Evolutionary conservation across 371 early-diverging fungal species (phyloP), one percentile per base, ranked within the genome.

Genomic region (Mortierella polycephala): DNA sequence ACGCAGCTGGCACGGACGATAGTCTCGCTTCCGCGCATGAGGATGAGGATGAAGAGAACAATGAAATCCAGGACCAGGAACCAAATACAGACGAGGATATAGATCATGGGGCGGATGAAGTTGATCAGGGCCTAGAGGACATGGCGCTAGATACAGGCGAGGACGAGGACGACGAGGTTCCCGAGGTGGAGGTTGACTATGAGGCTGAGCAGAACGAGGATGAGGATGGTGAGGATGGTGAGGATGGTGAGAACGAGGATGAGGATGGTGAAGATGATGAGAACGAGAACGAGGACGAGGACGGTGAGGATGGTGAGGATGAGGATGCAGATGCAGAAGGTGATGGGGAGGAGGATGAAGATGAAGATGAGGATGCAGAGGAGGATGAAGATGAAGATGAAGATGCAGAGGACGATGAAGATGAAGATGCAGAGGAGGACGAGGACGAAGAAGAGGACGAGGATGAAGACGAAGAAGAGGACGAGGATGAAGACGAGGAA

Each of bases 101-200:
- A 8, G 59, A 58, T n/a, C 41, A 23, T 12, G 50, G 47, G 18
- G 41, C 39, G 46, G 74, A 73, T 52, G 62, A 61, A 9, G 59
- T 65, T 10, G 75, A 74, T 46, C 69, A 67, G n/a, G 70, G 66
- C 7, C 50, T 62, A n/a, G 75, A 66, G 40, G 62, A 69, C 50
- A 39, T 69, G 13, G 46, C 70, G 37, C 41, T 66, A 5, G 70
- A 75, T 20, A 58, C 50, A 21, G 65, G 57, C 7, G 67, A 71
- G 7, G 71, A 60, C 1, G 57, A 57, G 11, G 62, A 42, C 0
- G 70, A 64, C 11, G 70, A 65, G 9, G 64, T 68, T 1, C 44
- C 52, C 10, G 70, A 66, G n/a, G 75, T 75, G 13, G 75, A 69
- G 53, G 75, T 70, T 18, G 75, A 70, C 20, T 75, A 58, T 64